A percentile compares a stretch with the other conserved stretches of the same genome.
These are phyloP conservation scores for Tolypocladium sp. DNA, from an alignment of 2,329 filamentous ascomycete species.

Conservation along the genomic window DNA sequence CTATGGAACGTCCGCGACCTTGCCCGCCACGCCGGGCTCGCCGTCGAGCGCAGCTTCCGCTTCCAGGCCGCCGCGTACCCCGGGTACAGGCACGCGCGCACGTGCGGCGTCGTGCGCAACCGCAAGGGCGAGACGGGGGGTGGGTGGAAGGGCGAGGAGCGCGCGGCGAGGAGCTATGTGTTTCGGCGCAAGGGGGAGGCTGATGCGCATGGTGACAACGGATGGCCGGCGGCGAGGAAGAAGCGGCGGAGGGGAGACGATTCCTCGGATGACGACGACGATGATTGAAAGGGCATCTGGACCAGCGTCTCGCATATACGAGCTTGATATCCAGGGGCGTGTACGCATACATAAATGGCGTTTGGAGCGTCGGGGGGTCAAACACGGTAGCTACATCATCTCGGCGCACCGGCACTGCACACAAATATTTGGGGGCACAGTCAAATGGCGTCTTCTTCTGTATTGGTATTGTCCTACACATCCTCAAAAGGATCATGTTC, in stretches of 20 bases:
- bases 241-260: constrained; percentile 22
- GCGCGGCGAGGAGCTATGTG: constrained; percentile 47
- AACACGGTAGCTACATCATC: not conserved
- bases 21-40: constrained; percentile 65
- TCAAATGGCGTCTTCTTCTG: not conserved
- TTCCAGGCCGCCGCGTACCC: constrained; percentile 62
- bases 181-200: constrained; percentile 52
- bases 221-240: constrained; percentile 14
- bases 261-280: constrained; percentile 21
- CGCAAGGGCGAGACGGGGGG: constrained; percentile 33
- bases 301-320: not conserved
- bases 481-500: not conserved
- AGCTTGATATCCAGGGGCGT: not conserved
- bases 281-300: constrained; percentile 1
- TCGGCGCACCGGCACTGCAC: not conserved
- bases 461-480: not conserved
- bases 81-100: constrained; percentile 65
- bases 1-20: constrained; percentile 92
- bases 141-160: constrained; percentile 32
- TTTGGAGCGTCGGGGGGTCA: not conserved
- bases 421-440: not conserved
- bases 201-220: constrained; percentile 4
- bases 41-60: constrained; percentile 59
- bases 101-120: constrained; percentile 54
- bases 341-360: not conserved